Evolutionary conservation across 2,329 filamentous ascomycete species (phyloP).

Genomic region (Trichophyton verrucosum): DNA sequence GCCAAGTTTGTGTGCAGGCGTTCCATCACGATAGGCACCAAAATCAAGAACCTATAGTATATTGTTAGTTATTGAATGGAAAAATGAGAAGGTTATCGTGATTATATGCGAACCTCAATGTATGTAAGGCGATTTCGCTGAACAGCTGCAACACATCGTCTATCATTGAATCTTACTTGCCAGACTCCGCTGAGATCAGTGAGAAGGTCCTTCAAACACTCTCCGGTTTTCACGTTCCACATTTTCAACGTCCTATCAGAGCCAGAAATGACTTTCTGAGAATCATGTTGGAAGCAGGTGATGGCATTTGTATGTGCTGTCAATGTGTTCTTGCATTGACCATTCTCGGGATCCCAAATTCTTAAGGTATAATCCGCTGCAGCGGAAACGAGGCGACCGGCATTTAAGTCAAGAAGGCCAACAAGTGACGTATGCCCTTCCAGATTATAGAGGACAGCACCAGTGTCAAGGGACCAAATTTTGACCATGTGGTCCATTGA

Average conservation of each 20-base stretch:
- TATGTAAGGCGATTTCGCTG: constrained; percentile 87
- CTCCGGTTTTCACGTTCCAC: constrained; percentile 90
- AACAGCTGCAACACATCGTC: constrained; percentile 89
- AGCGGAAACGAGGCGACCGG: constrained; percentile 83
- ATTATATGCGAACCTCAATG: constrained; percentile 62
- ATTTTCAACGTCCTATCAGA: constrained; percentile 95
- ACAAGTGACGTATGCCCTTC: constrained; percentile 90
- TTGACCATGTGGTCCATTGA: constrained; percentile 98
- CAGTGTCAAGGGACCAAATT: constrained; percentile 88
- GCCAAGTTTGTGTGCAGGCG: constrained; percentile 63
- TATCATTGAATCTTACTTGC: constrained; percentile 96
- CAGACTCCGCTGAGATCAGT: constrained; percentile 94
- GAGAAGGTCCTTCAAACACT: constrained; percentile 83
- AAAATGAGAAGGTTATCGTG: neutral
- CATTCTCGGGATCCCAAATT: constrained; percentile 93
- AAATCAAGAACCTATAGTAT: constrained; percentile 78
- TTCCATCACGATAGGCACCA: constrained; percentile 80
- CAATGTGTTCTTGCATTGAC: constrained; percentile 77
- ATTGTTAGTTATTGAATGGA: neutral
- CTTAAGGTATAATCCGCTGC: constrained; percentile 89
- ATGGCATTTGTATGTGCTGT: constrained; percentile 94
- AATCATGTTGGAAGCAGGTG: constrained; percentile 97
- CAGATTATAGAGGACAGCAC: constrained; percentile 71
- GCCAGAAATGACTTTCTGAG: constrained; percentile 89
- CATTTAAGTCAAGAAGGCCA: constrained; percentile 76